Base-by-base conservation (phyloP, 257 asterid species). In the Asclepias syriaca region DNA sequence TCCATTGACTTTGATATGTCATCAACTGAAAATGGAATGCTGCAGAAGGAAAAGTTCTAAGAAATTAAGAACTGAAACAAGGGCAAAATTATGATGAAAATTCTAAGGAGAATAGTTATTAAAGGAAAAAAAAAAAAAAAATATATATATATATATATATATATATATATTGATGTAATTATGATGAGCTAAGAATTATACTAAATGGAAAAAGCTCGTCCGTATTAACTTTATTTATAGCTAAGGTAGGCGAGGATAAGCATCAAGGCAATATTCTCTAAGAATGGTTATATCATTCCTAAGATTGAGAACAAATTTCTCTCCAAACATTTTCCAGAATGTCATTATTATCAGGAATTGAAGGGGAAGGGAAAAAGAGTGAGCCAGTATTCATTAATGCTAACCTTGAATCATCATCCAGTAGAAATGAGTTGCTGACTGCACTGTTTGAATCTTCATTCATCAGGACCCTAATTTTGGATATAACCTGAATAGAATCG, bases 331-430 rank as follows among this genome's bases (percentile, higher is more conserved):
- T 16, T 21, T 54, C 34, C 57, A 24, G 34, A 16, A 21, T 51
- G 49, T 53, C 37, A 78, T 45, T 54, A 29, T 29, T 3, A 24
- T 34, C 55, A 39, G 11, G 37, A 77, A 15, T 14, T 27, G 69
- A 12, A 59, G 54, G 57, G 37, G 2, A 53, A 48, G 24, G 72
- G 7, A 8, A 45, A 27, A 15, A 12, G 9, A 34, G 8, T n/a
- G 19, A 66, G 57, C 53, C 2, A 50, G 51, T 21, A 66, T 71
- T 24, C 15, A 43, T 60, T 14, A 68, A 74, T 68, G 79, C 89
- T 59, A 64, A 94, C 98, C 97, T 94, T 69, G 98, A 94, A 84
- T 94, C 98, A 69, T 94, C 98, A 72, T 94, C 98, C 87, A 94
- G 78, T 80, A 94, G 84, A 85, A 94, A 94, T 66, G 98, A 94